These are phyloP conservation scores for Ceratobasidium sp. DNA, from an alignment of 1,284 basidiomycete genomes.

Conservation along the genomic window DNA sequence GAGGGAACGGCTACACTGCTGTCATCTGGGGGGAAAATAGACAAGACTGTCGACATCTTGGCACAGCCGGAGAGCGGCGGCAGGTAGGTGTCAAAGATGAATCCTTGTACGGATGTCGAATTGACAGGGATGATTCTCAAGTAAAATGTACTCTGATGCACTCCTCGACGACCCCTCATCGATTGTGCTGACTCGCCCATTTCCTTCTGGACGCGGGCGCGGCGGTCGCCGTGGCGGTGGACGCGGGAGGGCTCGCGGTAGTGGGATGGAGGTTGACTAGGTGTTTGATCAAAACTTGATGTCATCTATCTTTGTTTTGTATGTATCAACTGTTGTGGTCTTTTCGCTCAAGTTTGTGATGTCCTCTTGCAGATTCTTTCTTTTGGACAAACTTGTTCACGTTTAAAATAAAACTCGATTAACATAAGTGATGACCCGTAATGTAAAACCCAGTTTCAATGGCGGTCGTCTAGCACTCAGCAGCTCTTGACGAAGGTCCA, in stretches of 20 bases:
- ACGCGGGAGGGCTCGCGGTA: constrained; percentile 42
- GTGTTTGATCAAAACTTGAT: neutral
- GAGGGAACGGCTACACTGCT: constrained; percentile 34
- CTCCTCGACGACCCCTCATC: constrained; percentile 41
- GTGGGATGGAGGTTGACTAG: constrained; percentile 44
- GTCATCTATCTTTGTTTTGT: constrained; percentile 6
- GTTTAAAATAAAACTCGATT: constrained; percentile 34
- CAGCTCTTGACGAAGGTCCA: constrained; percentile 3
- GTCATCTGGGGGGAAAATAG: constrained; percentile 37
- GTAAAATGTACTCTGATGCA: constrained; percentile 48
- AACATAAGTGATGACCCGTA: constrained; percentile 26
- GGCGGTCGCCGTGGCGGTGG: constrained; percentile 42
- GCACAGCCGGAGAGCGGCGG: constrained; percentile 36
- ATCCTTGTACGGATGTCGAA: neutral
- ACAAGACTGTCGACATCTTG: constrained; percentile 42
- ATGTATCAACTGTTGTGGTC: constrained; percentile 17
- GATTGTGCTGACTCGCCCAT: constrained; percentile 37
- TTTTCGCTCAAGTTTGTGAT: constrained; percentile 3
- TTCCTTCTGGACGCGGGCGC: constrained; percentile 32
- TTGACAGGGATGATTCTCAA: constrained; percentile 18
- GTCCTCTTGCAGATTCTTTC: constrained; percentile 4
- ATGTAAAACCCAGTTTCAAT: constrained; percentile 14
- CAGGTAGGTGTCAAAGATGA: constrained; percentile 28
- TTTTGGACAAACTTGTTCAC: constrained; percentile 5
- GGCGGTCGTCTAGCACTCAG: neutral